phyloP scores from a whole-genome alignment of 2,329 filamentous ascomycete genomes.

The Nigrospora osmanthi region DNA sequence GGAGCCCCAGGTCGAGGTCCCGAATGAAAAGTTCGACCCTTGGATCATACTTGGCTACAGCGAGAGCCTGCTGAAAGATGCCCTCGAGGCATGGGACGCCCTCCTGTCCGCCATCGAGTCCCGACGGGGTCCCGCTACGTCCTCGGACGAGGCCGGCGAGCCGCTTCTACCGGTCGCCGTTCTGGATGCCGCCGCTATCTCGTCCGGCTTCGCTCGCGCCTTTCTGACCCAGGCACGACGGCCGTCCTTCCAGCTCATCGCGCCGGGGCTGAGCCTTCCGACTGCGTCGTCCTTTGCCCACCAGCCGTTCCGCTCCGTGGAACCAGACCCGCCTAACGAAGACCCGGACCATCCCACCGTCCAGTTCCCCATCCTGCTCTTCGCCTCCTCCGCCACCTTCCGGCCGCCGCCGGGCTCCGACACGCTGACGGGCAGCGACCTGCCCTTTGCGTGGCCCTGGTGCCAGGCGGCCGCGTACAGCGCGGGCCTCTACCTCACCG shows the following conservation, averaged over 20 bases:
- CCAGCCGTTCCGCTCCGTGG: not conserved
- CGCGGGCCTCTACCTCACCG: not conserved
- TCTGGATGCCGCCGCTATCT: not conserved
- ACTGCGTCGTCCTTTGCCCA: not conserved
- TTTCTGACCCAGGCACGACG: not conserved
- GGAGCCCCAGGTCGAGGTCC: not conserved
- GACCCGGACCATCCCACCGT: not conserved
- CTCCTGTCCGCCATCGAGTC: slow-evolving; percentile 1
- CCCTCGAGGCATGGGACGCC: not conserved
- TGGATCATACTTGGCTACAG: slow-evolving; percentile 9
- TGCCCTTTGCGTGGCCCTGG: not conserved
- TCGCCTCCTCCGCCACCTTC: not conserved
- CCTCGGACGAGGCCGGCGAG: not conserved
- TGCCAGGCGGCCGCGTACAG: not conserved
- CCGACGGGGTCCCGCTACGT: not conserved
- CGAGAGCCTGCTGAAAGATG: slow-evolving; percentile 2
- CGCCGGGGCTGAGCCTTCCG: not conserved
- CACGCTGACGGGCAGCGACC: not conserved
- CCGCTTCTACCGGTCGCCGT: not conserved
- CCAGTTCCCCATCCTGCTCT: not conserved
- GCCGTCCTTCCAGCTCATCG: not conserved
- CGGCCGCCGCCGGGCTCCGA: not conserved
- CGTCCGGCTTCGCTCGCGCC: not conserved
- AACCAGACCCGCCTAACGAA: not conserved
- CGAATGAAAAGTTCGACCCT: slow-evolving; percentile 1